phyloP scores from a whole-genome alignment of 352 stramenopile species.

The Globisporangium spiculum region DNA sequence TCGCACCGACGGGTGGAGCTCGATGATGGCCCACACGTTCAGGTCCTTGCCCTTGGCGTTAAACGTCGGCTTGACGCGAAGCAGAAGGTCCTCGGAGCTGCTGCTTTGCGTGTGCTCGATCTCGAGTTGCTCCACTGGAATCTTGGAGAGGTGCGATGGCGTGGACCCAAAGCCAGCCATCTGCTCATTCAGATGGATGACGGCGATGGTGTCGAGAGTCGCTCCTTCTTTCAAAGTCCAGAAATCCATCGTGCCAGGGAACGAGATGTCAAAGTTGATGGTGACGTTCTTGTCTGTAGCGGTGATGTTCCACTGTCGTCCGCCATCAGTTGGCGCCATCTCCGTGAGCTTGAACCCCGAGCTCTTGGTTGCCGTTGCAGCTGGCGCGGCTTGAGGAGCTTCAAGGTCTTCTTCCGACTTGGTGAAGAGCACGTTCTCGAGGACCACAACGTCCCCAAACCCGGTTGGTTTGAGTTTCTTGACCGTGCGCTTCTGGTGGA shows the following conservation, averaged over 20 bases:
- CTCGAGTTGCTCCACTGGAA: background rate
- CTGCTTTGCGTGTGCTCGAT: background rate
- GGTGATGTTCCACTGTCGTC: too few relatives aligned
- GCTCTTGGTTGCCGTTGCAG: too few relatives aligned
- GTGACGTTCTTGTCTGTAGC: too few relatives aligned
- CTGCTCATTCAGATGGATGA: background rate
- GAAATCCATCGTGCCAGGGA: background rate
- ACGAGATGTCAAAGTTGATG: background rate
- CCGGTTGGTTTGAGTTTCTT: too few relatives aligned
- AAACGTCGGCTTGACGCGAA: background rate
- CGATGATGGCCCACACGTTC: background rate
- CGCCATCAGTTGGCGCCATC: too few relatives aligned
- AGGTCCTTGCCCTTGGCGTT: background rate
- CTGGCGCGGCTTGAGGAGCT: too few relatives aligned
- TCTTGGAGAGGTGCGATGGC: background rate
- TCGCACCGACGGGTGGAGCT: background rate
- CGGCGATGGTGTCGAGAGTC: background rate
- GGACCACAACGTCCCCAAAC: too few relatives aligned
- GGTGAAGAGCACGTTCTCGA: too few relatives aligned
- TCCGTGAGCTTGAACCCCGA: too few relatives aligned
- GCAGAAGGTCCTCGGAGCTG: background rate
- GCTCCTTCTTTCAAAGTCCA: background rate
- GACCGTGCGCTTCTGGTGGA: too few relatives aligned
- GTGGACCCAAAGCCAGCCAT: background rate
- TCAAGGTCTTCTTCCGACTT: too few relatives aligned